Evolutionary conservation across 495 filamentous ascomycete species (phyloP).

Genomic region (Neurospora sp.): DNA sequence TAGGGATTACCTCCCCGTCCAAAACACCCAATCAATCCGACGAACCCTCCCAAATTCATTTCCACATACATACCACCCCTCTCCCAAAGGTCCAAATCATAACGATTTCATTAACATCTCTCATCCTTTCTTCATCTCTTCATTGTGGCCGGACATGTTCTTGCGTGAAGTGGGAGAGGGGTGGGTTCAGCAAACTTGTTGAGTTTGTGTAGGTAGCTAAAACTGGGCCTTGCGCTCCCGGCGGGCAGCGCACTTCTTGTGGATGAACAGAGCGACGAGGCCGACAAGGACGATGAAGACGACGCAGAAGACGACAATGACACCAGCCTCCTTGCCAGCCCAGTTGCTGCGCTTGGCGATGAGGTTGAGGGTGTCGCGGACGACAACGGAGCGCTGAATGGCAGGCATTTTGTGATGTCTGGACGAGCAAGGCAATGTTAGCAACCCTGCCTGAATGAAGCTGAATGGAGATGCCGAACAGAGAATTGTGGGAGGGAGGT

Average conservation of each 20-base stretch:
- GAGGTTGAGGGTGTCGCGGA: conserved; percentile 33
- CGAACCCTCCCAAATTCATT: neutral
- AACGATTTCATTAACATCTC: neutral
- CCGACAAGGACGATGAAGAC: conserved; percentile 42
- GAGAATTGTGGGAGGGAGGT: neutral
- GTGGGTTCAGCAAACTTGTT: neutral
- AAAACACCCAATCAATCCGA: neutral
- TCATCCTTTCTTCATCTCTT: neutral
- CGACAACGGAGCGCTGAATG: conserved; percentile 36
- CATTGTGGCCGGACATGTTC: neutral
- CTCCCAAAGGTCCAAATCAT: neutral
- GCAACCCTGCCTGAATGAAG: neutral
- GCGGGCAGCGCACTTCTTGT: conserved; percentile 30
- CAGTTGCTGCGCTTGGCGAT: conserved; percentile 45
- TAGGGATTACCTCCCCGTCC: neutral
- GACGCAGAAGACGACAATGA: conserved; percentile 51
- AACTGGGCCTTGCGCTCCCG: conserved; percentile 22
- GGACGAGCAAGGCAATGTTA: conserved; percentile 1
- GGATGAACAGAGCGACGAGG: conserved; percentile 36
- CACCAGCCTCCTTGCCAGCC: conserved; percentile 39
- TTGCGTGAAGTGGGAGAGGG: neutral
- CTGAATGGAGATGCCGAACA: neutral
- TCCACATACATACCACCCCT: neutral
- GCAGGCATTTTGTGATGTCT: conserved; percentile 32
- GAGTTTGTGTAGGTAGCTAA: neutral